These are phyloP conservation scores for Saccharata proteae DNA, from an alignment of 2,329 filamentous ascomycete species.

Conservation along the genomic window DNA sequence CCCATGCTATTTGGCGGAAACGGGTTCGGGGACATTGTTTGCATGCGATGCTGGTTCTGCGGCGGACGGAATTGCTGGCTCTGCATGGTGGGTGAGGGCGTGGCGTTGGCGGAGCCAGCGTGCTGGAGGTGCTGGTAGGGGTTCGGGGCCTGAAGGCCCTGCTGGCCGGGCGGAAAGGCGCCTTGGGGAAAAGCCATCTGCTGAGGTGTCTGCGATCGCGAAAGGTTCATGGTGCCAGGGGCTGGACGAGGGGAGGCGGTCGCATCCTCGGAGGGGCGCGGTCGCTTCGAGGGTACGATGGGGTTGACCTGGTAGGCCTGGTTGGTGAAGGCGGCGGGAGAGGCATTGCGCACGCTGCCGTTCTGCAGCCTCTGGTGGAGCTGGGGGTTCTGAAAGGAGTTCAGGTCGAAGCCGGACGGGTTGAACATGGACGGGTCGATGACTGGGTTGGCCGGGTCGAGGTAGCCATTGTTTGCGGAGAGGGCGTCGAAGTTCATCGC, in stretches of 20 bases:
- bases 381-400: conserved; percentile 34
- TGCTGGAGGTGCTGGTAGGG: conserved; percentile 75
- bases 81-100: conserved; percentile 84
- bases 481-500: conserved; percentile 11
- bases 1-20: conserved; percentile 69
- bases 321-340: conserved; percentile 50
- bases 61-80: conserved; percentile 62
- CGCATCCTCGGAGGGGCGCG: conserved; percentile 70
- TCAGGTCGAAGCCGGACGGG: conserved; percentile 31
- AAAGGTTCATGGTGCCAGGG: conserved; percentile 32
- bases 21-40: conserved; percentile 83
- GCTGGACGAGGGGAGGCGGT: conserved; percentile 67
- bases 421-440: conserved; percentile 28
- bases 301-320: conserved; percentile 73
- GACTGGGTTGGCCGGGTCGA: conserved; percentile 13
- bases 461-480: conserved; percentile 12
- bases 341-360: conserved; percentile 61
- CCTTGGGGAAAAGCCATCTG: conserved; percentile 53
- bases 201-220: conserved; percentile 86
- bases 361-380: conserved; percentile 56
- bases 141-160: conserved; percentile 52
- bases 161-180: conserved; percentile 45
- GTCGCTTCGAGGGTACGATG: conserved; percentile 81
- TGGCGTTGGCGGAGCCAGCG: conserved; percentile 69
- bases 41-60: conserved; percentile 58